Evolutionary conservation across 164 flowering plant genomes (phyloP), one percentile per base, ranked within the genome.

Genomic region (Tinospora cordifolia): DNA sequence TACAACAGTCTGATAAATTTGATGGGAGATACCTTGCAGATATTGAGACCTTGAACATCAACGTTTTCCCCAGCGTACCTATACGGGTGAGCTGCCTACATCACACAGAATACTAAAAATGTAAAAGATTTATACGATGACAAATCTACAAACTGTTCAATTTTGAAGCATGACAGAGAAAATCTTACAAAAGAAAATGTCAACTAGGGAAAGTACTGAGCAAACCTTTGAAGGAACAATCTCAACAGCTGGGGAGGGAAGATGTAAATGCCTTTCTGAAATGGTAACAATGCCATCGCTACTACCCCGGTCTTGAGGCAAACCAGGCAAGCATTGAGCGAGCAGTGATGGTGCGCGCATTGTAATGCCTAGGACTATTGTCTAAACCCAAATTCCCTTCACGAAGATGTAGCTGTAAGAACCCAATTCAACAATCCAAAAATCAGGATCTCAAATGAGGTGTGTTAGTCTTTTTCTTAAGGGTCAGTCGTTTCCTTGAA

Each of bases 201-300:
- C 26, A 25, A 39, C 41, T 62, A 1, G 39, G 38, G 58, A 22
- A 27, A 14, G 44, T 19, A 8, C 38, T 36, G 17, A 36, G 36
- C 27, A 65, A 67, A 88, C 98, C 96, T 89, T 92, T 70, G 96
- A 90, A 62, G 98, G 96, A 40, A 89, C 63, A 79, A 92, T 85
- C 82, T 92, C 98, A 41, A 92, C 96, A 17, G 98, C 98, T 6
- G 96, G 98, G 19, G 88, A 82, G 72, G 89, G 79, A 9, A 85
- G 78, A 69, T 84, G 81, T 60, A 74, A n/a, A 80, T 87, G 93
- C 67, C 79, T 87, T 25, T 90, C 96, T 0, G 89, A 81, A 62
- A 82, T 54, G 36, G 81, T 34, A 46, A 86, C 76, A 36, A 84
- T 65, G 74, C 85, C 4, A 30, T 4, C 67, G 8, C 82, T 87